Conservation (phyloP, 2,329 filamentous ascomycete species). For the Xylaria sp. region DNA sequence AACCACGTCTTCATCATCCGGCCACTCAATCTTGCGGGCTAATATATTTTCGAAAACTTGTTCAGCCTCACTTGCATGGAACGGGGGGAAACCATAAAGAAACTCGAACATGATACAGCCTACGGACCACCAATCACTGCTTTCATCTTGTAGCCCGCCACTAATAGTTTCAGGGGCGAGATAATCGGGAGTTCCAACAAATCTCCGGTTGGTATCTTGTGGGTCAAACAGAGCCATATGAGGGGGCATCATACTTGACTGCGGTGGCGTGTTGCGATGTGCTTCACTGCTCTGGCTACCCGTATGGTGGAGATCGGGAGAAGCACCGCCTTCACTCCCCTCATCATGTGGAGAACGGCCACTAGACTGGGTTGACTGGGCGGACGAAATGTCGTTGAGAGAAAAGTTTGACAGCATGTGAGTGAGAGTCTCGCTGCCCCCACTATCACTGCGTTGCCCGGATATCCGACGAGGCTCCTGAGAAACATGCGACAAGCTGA, state of each 20-base stretch:
- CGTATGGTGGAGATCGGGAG: conserved; percentile 77
- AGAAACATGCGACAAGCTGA: conserved; percentile 72
- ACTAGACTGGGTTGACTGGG: conserved; percentile 59
- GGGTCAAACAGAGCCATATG: conserved; percentile 97
- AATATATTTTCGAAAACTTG: conserved; percentile 98
- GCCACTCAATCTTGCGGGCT: conserved; percentile 90
- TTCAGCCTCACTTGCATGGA: conserved; percentile 90
- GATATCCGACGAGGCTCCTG: conserved; percentile 77
- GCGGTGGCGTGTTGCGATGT: conserved; percentile 70
- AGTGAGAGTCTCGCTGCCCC: conserved; percentile 85
- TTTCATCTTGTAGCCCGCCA: conserved; percentile 94
- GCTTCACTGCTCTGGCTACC: conserved; percentile 60
- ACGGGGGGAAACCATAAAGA: conserved; percentile 91
- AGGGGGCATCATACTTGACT: conserved; percentile 81
- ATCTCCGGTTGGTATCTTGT: conserved; percentile 89
- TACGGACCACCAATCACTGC: conserved; percentile 99
- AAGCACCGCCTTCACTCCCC: conserved; percentile 76
- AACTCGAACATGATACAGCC: conserved; percentile 98
- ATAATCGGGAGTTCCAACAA: conserved; percentile 97
- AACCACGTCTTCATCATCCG: conserved; percentile 80
- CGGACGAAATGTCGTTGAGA: conserved; percentile 66
- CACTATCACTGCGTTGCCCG: conserved; percentile 89
- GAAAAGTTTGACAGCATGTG: conserved; percentile 85
- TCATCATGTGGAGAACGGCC: conserved; percentile 76
- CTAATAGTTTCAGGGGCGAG: conserved; percentile 97